Conservation (phyloP, 1,284 basidiomycete genomes). For the Coniferiporia sulphurascens region DNA sequence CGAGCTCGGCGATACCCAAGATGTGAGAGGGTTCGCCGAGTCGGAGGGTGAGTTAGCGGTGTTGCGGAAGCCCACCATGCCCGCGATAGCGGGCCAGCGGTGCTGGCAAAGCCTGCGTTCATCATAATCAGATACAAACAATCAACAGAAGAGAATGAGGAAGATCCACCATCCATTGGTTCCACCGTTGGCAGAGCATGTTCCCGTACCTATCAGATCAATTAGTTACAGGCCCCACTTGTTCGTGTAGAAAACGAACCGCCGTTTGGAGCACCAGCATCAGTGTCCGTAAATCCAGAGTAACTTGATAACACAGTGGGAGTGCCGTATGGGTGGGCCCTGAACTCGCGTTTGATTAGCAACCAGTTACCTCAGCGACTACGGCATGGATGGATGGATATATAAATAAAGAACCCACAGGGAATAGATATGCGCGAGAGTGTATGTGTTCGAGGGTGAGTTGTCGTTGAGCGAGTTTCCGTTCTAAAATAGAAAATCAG, state of each 20-base stretch:
- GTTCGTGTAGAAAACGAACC: slow-evolving; percentile 29
- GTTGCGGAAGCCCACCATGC: slow-evolving; percentile 63
- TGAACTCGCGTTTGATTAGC: slow-evolving; percentile 10
- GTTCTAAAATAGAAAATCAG: slow-evolving; percentile 31
- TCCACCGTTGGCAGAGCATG: slow-evolving; percentile 49
- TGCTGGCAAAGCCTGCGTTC: slow-evolving; percentile 50
- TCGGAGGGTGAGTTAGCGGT: slow-evolving; percentile 32
- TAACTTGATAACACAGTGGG: slow-evolving; percentile 63
- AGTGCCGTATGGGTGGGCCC: slow-evolving; percentile 59
- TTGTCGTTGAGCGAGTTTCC: slow-evolving; percentile 51
- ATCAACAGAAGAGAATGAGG: background rate
- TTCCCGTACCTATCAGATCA: slow-evolving; percentile 38
- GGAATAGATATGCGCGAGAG: slow-evolving; percentile 56
- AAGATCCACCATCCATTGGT: slow-evolving; percentile 42
- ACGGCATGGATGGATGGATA: background rate
- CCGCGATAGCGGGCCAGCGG: slow-evolving; percentile 50
- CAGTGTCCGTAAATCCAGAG: slow-evolving; percentile 39
- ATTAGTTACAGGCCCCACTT: background rate
- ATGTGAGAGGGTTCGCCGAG: slow-evolving; percentile 32
- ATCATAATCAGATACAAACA: background rate
- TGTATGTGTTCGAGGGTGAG: slow-evolving; percentile 62
- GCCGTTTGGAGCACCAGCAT: slow-evolving; percentile 53
- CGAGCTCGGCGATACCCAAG: slow-evolving; percentile 52
- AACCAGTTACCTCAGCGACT: background rate
- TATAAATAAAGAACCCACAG: slow-evolving; percentile 30